A percentile compares a stretch with the other conserved stretches of the same genome.
These are phyloP conservation scores for Wickerhamiella parazyma DNA, from an alignment of 805 yeast species.

Conservation along the genomic window DNA sequence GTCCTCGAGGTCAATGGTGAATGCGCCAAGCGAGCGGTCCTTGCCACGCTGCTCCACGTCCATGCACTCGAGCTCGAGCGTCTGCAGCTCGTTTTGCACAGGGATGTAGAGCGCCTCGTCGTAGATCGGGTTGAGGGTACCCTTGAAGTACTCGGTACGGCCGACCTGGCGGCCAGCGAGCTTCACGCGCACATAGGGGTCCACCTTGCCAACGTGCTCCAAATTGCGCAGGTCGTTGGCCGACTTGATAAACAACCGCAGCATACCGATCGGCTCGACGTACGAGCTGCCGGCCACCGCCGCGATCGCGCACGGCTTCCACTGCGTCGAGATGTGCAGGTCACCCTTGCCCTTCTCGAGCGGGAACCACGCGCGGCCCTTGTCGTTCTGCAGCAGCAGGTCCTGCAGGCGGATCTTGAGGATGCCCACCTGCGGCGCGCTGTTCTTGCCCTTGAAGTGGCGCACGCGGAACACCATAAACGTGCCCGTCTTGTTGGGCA, in stretches of 20 bases:
- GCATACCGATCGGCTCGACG: conserved; percentile 88
- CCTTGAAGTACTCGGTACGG: conserved; percentile 57
- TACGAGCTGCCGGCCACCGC: conserved; percentile 67
- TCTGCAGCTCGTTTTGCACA: conserved; percentile 70
- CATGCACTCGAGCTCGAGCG: conserved; percentile 76
- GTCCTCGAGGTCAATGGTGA: conserved; percentile 53
- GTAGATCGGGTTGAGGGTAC: conserved; percentile 70
- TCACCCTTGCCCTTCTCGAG: conserved; percentile 56
- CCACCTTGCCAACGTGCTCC: conserved; percentile 81
- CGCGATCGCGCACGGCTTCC: conserved; percentile 75
- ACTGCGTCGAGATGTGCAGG: conserved; percentile 49
- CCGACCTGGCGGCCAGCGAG: conserved; percentile 64
- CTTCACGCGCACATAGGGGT: conserved; percentile 75
- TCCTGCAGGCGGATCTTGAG: conserved; percentile 41
- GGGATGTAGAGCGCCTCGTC: conserved; percentile 73
- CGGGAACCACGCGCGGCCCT: conserved; percentile 66
- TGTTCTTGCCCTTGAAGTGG: conserved; percentile 41
- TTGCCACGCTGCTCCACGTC: conserved; percentile 68
- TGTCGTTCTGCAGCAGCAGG: conserved; percentile 62
- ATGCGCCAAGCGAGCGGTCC: conserved; percentile 79
- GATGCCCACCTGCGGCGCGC: conserved; percentile 43
- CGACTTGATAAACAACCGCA: conserved; percentile 52
- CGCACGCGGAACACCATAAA: conserved; percentile 53
- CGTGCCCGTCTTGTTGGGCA: conserved; percentile 58
- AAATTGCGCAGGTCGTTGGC: conserved; percentile 70